Evolutionary conservation across 2,329 filamentous ascomycete genomes (phyloP), one percentile per base, ranked within the genome.

Genomic region (Fulvia fulva): DNA sequence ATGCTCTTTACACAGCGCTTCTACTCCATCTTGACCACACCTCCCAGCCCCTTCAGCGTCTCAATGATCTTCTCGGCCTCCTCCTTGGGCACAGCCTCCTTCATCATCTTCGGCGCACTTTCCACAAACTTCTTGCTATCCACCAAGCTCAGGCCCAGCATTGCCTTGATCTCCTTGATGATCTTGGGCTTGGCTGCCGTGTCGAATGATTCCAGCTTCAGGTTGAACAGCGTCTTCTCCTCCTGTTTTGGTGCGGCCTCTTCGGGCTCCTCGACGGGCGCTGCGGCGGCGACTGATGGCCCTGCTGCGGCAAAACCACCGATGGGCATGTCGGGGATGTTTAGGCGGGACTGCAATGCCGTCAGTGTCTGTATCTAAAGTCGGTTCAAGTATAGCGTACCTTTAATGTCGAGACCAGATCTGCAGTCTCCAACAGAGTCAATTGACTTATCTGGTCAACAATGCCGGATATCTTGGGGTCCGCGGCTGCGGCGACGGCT

Each of bases 41-140:
- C 94, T 65, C 94, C 94, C 62, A 99, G 80, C 67, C 84, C 92
- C 86, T 97, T 97, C 81, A 99, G 83, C 44, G 90, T 87, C 76
- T 90, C 90, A 59, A 99, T 86, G 72, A 99, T 97, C 87, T 99
- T 99, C 84, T 97, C 93, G 7, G 91, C 91, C 76, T 99, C 95
- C 73, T 99, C 94, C 85, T 99, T 99, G 64, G 93, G 89, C 67
- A 99, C 91, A 53, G 89, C 92, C 80, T 99, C 94, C 87, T 97
- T 97, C 90, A 99, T 90, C 77, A 90, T 81, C 88, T 99, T 99
- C 65, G 94, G 94, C 68, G 90, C 92, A 73, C 90, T 91, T 83
- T 99, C 94, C 66, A 99, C 94, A 72, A 99, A 99, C 83, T 99
- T 99, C 88, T 99, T 99, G 80, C 90, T 96, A 78, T 99, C 94